Evolutionary conservation across 805 yeast genomes (phyloP).

Genomic region (Scheffersomyces coipomensis): DNA sequence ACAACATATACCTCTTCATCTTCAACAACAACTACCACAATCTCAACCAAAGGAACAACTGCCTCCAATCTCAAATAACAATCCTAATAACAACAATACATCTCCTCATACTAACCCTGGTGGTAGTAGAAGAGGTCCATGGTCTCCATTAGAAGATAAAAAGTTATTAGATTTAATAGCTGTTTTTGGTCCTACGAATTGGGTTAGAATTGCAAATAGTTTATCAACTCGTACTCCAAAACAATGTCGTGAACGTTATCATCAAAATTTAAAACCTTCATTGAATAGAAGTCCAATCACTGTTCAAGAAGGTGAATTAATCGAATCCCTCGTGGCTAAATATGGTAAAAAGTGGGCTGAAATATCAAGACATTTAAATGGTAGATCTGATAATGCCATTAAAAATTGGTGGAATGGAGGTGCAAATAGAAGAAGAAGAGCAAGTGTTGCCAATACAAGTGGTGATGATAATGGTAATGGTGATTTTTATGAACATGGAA

Average conservation of each 20-base stretch:
- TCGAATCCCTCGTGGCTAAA: slow-evolving; percentile 73
- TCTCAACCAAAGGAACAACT: background rate
- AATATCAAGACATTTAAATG: slow-evolving; percentile 82
- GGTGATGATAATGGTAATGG: background rate
- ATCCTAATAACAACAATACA: slow-evolving; percentile 7
- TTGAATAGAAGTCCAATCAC: slow-evolving; percentile 81
- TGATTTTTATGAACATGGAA: background rate
- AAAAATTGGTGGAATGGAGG: slow-evolving; percentile 98
- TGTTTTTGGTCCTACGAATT: slow-evolving; percentile 75
- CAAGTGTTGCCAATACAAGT: slow-evolving; percentile 5
- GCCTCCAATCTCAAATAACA: background rate
- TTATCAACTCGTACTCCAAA: slow-evolving; percentile 81
- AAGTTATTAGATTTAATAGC: slow-evolving; percentile 67
- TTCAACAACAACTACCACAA: background rate
- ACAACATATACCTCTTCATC: background rate
- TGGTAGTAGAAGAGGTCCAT: slow-evolving; percentile 66
- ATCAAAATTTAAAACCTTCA: slow-evolving; percentile 85
- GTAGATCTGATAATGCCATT: slow-evolving; percentile 86
- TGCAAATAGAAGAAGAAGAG: slow-evolving; percentile 73
- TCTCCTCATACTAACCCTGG: slow-evolving; percentile 10
- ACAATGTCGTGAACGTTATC: slow-evolving; percentile 89
- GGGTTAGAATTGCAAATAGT: slow-evolving; percentile 81
- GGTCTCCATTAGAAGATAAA: slow-evolving; percentile 86
- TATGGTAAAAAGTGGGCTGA: slow-evolving; percentile 95
- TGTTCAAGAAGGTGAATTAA: slow-evolving; percentile 76